phyloP scores from a whole-genome alignment of 1,139 yeast species.

The Suhomyces panamericanus region DNA sequence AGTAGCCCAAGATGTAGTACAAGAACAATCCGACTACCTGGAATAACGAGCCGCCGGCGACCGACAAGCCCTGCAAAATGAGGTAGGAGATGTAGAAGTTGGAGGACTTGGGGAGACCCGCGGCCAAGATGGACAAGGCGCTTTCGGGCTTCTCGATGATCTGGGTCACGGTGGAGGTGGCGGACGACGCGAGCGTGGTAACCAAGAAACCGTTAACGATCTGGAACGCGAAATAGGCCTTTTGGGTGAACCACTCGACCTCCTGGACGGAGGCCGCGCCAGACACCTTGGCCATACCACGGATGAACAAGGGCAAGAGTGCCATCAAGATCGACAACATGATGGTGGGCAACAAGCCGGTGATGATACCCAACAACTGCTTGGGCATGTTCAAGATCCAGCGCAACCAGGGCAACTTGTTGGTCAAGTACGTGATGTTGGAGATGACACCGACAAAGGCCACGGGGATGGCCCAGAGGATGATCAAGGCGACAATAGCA shows the following conservation, averaged over 20 bases:
- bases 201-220: constrained; percentile 71
- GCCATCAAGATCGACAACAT: constrained; percentile 82
- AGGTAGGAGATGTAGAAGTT: constrained; percentile 78
- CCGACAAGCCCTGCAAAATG: constrained; percentile 78
- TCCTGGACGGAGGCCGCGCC: constrained; percentile 67
- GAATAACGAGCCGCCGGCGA: constrained; percentile 76
- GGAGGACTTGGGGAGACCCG: constrained; percentile 82
- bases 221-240: constrained; percentile 69
- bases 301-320: constrained; percentile 69
- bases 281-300: constrained; percentile 61
- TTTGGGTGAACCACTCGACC: constrained; percentile 73
- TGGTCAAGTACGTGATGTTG: constrained; percentile 70
- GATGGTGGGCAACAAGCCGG: constrained; percentile 84
- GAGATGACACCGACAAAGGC: constrained; percentile 94
- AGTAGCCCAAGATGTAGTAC: constrained; percentile 64
- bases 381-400: constrained; percentile 72
- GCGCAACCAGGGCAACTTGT: constrained; percentile 64
- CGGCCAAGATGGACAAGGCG: constrained; percentile 70
- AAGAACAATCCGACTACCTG: constrained; percentile 74
- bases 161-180: constrained; percentile 68
- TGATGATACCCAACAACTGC: constrained; percentile 71
- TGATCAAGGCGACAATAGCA: constrained; percentile 57
- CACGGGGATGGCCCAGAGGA: constrained; percentile 94
- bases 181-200: constrained; percentile 70
- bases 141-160: constrained; percentile 62